phyloP scores from a whole-genome alignment of 2,329 filamentous ascomycete species.

The Colletotrichum horii region DNA sequence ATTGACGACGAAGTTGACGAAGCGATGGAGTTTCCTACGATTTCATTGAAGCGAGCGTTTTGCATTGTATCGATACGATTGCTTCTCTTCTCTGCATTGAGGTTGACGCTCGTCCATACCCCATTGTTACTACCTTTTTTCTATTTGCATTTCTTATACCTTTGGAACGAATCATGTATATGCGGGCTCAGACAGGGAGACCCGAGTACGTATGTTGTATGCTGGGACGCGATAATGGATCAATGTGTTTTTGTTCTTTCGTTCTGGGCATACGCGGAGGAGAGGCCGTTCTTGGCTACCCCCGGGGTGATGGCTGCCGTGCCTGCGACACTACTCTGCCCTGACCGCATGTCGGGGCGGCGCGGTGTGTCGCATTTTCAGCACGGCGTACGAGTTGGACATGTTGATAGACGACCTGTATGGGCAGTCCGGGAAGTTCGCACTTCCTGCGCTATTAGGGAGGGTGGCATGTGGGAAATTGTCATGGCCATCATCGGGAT shows the following conservation, averaged over 20 bases:
- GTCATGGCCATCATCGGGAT: not conserved
- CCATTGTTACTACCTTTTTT: conserved; percentile 13
- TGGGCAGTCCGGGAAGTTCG: conserved; percentile 17
- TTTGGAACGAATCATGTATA: conserved; percentile 21
- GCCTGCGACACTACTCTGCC: not conserved
- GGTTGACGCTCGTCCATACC: conserved; percentile 41
- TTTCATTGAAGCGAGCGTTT: conserved; percentile 18
- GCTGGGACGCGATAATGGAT: conserved; percentile 8
- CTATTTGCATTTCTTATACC: conserved; percentile 19
- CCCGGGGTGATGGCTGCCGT: not conserved
- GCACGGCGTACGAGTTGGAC: conserved; percentile 3
- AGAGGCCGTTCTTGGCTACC: conserved; percentile 29
- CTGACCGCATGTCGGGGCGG: not conserved
- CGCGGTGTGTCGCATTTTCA: not conserved
- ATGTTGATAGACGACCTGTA: conserved; percentile 20
- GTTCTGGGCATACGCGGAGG: conserved; percentile 11
- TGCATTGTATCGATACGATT: conserved; percentile 19
- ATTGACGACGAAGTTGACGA: conserved; percentile 19
- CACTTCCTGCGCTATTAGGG: conserved; percentile 19
- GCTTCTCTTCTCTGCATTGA: conserved; percentile 28
- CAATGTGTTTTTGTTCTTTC: not conserved
- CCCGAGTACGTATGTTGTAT: not conserved
- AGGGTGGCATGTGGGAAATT: conserved; percentile 4
- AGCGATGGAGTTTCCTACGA: conserved; percentile 20
- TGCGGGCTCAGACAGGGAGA: not conserved